Percentiles rank a stretch among this genome's conserved stretches.
These are phyloP conservation scores for Alectoria sarmentosa DNA, from an alignment of 495 filamentous ascomycete species.

Conservation along the genomic window DNA sequence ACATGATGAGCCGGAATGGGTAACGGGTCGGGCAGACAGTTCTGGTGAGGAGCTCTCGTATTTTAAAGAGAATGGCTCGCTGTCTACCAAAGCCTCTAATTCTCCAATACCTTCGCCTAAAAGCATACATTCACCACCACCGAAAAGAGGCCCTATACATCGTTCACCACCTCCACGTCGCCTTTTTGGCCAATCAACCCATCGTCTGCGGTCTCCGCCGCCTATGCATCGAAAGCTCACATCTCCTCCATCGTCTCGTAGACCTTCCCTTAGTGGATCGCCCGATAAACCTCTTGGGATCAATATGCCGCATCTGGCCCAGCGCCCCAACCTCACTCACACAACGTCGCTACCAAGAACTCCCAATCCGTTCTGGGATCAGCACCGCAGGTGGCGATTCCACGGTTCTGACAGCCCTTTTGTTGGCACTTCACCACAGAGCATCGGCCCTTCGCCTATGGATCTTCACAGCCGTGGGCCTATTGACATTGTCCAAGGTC, in stretches of 20 bases:
- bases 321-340: constrained; percentile 53
- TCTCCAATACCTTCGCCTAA: constrained; percentile 39
- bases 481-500: constrained; percentile 93
- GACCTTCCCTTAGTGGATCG: constrained; percentile 41
- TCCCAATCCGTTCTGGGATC: constrained; percentile 60
- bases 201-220: constrained; percentile 59
- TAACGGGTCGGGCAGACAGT: constrained; percentile 51
- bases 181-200: constrained; percentile 61
- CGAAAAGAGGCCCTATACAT: constrained; percentile 35
- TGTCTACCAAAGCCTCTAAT: neutral
- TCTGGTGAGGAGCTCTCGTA: constrained; percentile 39
- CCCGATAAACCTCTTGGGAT: constrained; percentile 35
- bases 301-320: constrained; percentile 54
- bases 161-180: constrained; percentile 58
- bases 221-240: constrained; percentile 35
- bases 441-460: constrained; percentile 21
- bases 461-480: constrained; percentile 66
- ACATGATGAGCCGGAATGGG: constrained; percentile 40
- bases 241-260: constrained; percentile 49
- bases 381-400: constrained; percentile 31
- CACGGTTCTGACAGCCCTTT: constrained; percentile 32
- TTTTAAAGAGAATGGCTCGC: neutral
- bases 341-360: constrained; percentile 76
- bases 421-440: constrained; percentile 34
- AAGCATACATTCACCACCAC: constrained; percentile 43